phyloP scores from a whole-genome alignment of 805 yeast species.

The Myxozyma neotropica region DNA sequence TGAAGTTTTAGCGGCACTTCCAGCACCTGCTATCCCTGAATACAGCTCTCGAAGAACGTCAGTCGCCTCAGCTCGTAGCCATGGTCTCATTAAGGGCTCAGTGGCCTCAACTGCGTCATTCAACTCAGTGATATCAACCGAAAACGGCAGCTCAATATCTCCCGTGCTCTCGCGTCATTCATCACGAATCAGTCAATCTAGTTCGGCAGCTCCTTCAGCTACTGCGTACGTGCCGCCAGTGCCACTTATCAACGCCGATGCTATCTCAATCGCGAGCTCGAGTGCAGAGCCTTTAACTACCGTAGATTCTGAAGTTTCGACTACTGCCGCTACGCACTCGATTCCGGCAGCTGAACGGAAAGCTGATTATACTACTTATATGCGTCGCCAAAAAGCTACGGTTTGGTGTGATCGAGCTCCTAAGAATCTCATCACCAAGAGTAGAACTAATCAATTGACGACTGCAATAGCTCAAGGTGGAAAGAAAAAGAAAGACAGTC shows the following conservation, averaged over 20 bases:
- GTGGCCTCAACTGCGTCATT: not conserved
- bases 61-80: not conserved
- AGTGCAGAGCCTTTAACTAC: not conserved
- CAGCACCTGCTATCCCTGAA: constrained; percentile 5
- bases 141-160: not conserved
- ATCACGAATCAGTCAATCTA: not conserved
- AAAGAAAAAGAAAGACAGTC: constrained; percentile 1
- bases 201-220: not conserved
- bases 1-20: not conserved
- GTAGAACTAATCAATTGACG: not conserved
- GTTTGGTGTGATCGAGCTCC: constrained; percentile 27
- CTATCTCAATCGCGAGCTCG: not conserved
- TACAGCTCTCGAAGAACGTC: constrained; percentile 8
- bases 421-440: constrained; percentile 6
- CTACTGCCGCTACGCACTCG: not conserved
- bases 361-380: constrained; percentile 19
- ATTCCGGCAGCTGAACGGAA: constrained; percentile 4
- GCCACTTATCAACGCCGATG: not conserved
- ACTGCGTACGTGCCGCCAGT: not conserved
- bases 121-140: not conserved
- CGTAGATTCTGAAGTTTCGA: not conserved
- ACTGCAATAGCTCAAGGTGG: not conserved
- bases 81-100: not conserved
- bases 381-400: constrained; percentile 32
- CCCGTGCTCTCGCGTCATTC: not conserved